Conservation (phyloP, 2,329 filamentous ascomycete genomes). For the Apiospora koreana region DNA sequence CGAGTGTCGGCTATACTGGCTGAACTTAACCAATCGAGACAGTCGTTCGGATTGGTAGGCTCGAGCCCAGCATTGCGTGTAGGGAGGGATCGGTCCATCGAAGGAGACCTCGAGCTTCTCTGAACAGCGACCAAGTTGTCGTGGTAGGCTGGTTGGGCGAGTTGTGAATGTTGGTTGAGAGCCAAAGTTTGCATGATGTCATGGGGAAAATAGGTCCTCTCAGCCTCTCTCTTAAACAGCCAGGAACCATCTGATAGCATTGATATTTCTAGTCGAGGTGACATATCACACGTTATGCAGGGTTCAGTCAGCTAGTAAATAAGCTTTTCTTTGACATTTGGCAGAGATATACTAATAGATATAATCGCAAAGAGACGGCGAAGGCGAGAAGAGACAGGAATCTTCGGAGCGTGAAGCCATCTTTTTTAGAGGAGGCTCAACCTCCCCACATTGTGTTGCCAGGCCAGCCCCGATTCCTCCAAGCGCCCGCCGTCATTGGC, state of each 20-base stretch:
- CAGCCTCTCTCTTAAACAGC: no score
- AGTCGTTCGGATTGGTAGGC: background rate
- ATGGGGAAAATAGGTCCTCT: background rate
- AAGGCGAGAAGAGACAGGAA: background rate
- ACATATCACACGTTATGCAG: background rate
- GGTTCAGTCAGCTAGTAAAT: background rate
- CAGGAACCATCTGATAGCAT: no score
- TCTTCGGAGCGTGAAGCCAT: background rate
- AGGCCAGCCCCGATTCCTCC: background rate
- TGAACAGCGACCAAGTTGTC: background rate
- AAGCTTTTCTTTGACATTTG: background rate
- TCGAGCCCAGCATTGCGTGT: background rate
- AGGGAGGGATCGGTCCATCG: background rate
- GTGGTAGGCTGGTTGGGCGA: background rate
- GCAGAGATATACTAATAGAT: background rate
- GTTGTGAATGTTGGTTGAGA: background rate
- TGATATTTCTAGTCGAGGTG: background rate
- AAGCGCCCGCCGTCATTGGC: background rate
- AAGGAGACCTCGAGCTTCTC: background rate
- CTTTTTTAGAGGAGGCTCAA: background rate
- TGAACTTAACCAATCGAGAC: background rate
- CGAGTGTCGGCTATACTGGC: background rate
- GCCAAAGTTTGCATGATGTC: background rate
- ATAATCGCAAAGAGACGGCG: background rate
- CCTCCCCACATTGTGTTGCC: background rate